A percentile compares a stretch with the other conserved stretches of the same genome.
These are phyloP conservation scores for Leersia perrieri DNA, from an alignment of 176 grass and related monocot species.

Conservation along the genomic window DNA sequence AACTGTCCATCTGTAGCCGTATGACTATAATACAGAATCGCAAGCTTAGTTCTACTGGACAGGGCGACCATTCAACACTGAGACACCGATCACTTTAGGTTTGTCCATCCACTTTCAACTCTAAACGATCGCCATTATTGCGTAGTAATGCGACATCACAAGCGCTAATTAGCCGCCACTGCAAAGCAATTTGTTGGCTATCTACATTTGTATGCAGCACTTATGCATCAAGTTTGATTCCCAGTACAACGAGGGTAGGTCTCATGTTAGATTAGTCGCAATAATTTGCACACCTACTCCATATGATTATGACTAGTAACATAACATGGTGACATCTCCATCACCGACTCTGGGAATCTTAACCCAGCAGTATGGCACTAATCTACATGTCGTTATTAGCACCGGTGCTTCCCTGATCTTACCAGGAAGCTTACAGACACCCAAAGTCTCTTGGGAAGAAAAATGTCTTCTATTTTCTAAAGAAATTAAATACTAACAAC, in stretches of 20 bases:
- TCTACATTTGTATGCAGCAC: neutral
- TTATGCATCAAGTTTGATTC: neutral
- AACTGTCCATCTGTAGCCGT: neutral
- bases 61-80: neutral
- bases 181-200: neutral
- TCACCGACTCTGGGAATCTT: constrained; percentile 12
- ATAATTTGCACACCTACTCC: constrained; percentile 29
- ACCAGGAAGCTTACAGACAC: constrained; percentile 1
- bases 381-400: neutral
- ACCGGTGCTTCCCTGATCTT: neutral
- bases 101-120: neutral
- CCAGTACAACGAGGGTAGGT: neutral
- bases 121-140: neutral
- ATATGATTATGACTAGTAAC: neutral
- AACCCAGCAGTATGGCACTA: neutral
- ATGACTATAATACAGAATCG: neutral
- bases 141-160: neutral
- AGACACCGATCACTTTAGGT: neutral
- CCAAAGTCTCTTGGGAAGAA: neutral
- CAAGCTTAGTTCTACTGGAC: neutral
- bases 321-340: constrained; percentile 14
- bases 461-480: neutral
- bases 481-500: constrained; percentile 7
- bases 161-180: neutral
- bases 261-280: constrained; percentile 5